Conservation (phyloP, 805 yeast genomes). For the Ogataea philodendri region DNA sequence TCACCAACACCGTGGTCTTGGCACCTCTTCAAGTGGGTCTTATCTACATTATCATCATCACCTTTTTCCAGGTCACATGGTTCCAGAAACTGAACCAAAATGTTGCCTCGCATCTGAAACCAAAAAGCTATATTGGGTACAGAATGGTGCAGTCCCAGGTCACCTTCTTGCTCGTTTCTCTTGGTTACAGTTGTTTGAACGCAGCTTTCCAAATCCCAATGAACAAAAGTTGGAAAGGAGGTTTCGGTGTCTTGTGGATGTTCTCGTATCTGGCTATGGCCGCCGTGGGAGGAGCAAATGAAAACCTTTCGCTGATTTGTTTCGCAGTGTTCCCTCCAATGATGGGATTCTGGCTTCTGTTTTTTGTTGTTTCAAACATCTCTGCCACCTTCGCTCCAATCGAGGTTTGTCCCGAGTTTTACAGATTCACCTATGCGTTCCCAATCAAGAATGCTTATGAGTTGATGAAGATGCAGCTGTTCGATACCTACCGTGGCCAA, state of each 20-base stretch:
- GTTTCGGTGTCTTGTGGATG: slow-evolving; percentile 77
- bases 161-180: slow-evolving; percentile 55
- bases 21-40: slow-evolving; percentile 78
- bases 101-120: slow-evolving; percentile 44
- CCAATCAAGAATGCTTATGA: slow-evolving; percentile 70
- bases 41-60: slow-evolving; percentile 65
- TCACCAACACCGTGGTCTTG: slow-evolving; percentile 44
- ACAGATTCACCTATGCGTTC: slow-evolving; percentile 62
- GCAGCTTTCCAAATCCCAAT: slow-evolving; percentile 68
- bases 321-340: slow-evolving; percentile 58
- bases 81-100: slow-evolving; percentile 51
- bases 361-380: slow-evolving; percentile 68
- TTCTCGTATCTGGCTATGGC: slow-evolving; percentile 63
- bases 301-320: slow-evolving; percentile 54
- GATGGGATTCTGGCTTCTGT: slow-evolving; percentile 68
- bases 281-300: slow-evolving; percentile 76
- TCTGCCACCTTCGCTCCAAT: slow-evolving; percentile 68
- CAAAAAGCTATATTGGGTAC: slow-evolving; percentile 48
- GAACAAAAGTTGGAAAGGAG: slow-evolving; percentile 54
- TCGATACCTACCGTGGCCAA: slow-evolving; percentile 53
- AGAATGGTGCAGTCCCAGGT: slow-evolving; percentile 49
- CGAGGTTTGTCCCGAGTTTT: slow-evolving; percentile 55
- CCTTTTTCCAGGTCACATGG: slow-evolving; percentile 70
- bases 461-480: slow-evolving; percentile 56
- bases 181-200: slow-evolving; percentile 58